Percentiles rank a stretch among this genome's conserved stretches.
Conservation (phyloP, 768 basidiomycete species). For the button mushroom (Agaricus bisporus) region DNA sequence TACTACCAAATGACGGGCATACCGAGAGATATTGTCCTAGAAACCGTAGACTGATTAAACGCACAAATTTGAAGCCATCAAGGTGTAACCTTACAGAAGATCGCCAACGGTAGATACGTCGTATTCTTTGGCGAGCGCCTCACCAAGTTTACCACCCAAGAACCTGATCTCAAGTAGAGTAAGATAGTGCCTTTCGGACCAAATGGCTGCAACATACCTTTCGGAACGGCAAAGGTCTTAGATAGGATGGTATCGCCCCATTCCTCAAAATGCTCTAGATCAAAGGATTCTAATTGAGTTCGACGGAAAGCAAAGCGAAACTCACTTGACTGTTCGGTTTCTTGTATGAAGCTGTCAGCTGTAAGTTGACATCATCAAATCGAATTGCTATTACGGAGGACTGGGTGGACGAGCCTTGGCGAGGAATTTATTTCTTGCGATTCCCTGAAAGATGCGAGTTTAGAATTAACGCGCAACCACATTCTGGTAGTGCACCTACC, state of each 20-base stretch:
- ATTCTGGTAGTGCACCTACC: slow-evolving; percentile 35
- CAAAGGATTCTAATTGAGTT: neutral
- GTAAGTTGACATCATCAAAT: neutral
- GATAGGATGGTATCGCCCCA: slow-evolving; percentile 76
- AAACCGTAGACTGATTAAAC: slow-evolving; percentile 4
- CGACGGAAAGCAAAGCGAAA: neutral
- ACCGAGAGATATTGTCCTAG: slow-evolving; percentile 58
- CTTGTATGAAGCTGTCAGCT: slow-evolving; percentile 88
- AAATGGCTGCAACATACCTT: slow-evolving; percentile 41
- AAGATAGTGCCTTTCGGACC: too few relatives aligned
- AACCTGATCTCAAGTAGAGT: slow-evolving; percentile 67
- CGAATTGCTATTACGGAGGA: neutral
- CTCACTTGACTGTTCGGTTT: slow-evolving; percentile 83
- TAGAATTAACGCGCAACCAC: neutral
- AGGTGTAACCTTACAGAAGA: slow-evolving; percentile 56
- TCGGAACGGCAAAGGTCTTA: slow-evolving; percentile 82
- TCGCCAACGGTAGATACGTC: slow-evolving; percentile 88
- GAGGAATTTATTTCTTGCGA: slow-evolving; percentile 90
- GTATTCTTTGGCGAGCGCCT: slow-evolving; percentile 80
- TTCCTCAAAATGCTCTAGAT: slow-evolving; percentile 78
- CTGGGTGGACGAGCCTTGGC: slow-evolving; percentile 59
- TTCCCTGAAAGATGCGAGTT: slow-evolving; percentile 46
- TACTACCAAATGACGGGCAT: slow-evolving; percentile 12
- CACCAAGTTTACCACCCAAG: slow-evolving; percentile 91
- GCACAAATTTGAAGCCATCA: neutral